A percentile compares a stretch with the other conserved stretches of the same genome.
Conservation (phyloP, 2,329 filamentous ascomycete genomes). For the Trichoderma arundinaceum region DNA sequence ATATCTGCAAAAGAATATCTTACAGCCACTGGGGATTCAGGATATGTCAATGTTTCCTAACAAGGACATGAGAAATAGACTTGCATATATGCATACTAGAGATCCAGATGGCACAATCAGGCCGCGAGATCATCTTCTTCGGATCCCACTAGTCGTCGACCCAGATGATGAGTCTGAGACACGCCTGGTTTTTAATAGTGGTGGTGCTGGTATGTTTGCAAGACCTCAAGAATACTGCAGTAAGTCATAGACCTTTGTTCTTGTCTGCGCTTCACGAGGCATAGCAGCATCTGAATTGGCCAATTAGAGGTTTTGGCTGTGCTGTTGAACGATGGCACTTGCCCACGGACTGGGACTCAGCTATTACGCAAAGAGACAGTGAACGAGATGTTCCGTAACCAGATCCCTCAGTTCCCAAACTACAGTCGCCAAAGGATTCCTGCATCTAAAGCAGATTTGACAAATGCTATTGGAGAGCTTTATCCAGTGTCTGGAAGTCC, state of each 20-base stretch:
- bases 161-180: constrained; percentile 9
- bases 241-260: background rate
- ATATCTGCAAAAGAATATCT: constrained; percentile 11
- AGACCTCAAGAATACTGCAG: constrained; percentile 25
- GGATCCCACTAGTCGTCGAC: constrained; percentile 4
- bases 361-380: constrained; percentile 10
- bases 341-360: background rate
- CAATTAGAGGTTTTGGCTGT: constrained; percentile 13
- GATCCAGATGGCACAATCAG: constrained; percentile 3
- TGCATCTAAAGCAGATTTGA: constrained; percentile 11
- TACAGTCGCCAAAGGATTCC: constrained; percentile 2
- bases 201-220: constrained; percentile 21
- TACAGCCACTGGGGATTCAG: constrained; percentile 9
- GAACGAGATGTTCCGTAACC: constrained; percentile 27
- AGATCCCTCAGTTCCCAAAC: constrained; percentile 22
- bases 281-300: background rate
- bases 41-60: constrained; percentile 20
- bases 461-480: background rate
- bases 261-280: no score
- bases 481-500: constrained; percentile 7
- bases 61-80: constrained; percentile 8
- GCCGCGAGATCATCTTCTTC: constrained; percentile 12
- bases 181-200: constrained; percentile 8
- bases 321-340: constrained; percentile 17
- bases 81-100: constrained; percentile 17